Percentiles rank a stretch among this genome's conserved stretches.
Conservation (phyloP, 768 basidiomycete genomes). For the Mrakia blollopis region DNA sequence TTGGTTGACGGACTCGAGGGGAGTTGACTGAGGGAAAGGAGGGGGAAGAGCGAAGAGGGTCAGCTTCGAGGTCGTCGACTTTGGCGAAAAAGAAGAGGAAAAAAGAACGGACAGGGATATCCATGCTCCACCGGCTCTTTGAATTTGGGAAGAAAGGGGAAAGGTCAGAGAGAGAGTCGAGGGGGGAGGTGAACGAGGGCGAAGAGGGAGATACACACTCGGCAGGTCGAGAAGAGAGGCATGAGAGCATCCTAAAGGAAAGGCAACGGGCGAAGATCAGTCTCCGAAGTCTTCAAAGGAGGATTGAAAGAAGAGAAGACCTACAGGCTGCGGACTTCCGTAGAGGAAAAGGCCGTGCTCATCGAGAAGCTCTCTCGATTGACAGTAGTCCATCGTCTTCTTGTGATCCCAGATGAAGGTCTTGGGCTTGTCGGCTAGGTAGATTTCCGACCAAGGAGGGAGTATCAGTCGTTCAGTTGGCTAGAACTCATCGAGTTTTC, state of each 20-base stretch:
- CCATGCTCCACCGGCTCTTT: conserved; percentile 19
- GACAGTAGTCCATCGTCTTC: conserved; percentile 31
- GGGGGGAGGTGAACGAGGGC: background rate
- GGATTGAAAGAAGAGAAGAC: background rate
- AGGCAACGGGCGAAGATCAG: background rate
- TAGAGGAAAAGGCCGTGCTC: conserved; percentile 21
- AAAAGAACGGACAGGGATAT: conserved; percentile 8
- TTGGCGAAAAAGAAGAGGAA: background rate
- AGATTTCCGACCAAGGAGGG: background rate
- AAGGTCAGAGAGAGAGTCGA: background rate
- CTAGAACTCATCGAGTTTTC: background rate
- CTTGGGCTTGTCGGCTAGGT: background rate
- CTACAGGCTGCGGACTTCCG: conserved; percentile 16
- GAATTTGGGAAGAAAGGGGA: background rate
- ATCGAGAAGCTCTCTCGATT: conserved; percentile 11
- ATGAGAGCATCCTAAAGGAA: conserved; percentile 19
- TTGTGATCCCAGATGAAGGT: conserved; percentile 24
- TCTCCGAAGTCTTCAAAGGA: background rate
- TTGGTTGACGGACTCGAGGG: conserved; percentile 13
- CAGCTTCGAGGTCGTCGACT: background rate
- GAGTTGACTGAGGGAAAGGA: background rate
- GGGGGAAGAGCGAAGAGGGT: background rate
- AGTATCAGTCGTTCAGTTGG: background rate
- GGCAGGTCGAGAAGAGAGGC: conserved; percentile 27
- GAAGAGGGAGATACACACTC: background rate